Base-by-base conservation (phyloP, 73 alveolate species). In the Paramecium primaurelia region DNA sequence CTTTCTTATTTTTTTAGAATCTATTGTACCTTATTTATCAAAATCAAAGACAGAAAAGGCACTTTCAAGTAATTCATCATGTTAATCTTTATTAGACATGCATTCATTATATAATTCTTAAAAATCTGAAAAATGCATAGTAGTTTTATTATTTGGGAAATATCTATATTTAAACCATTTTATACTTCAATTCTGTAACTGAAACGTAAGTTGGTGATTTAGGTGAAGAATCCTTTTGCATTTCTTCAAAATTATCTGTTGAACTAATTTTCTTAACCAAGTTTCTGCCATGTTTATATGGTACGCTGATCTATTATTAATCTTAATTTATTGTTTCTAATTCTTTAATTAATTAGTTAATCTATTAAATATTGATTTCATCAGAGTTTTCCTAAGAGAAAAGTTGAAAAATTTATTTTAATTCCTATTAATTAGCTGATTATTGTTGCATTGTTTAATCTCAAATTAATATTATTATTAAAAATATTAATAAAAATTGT, bases 81-180 rank as follows among this genome's bases (percentile, higher is more conserved):
- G 59, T 3, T 64, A 54, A 26, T 87, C 93, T 40, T 87, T 87
- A 25, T 87, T 60, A 26, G 59, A 20, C 47, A 87, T 87, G 8
- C 93, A 87, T 68, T 87, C 93, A 68, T 87, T 87, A 69, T 59
- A 87, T 42, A 38, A 32, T 42, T 73, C 77, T 36, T 80, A 68
- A 87, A 87, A 87, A 64, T 87, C 93, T 20, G 71, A 58, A 64
- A 87, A 87, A 25, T 87, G 59, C 40, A 87, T 59, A 26, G 75
- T 38, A 14, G 89, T 87, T 40, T 87, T 87, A 18, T 87, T 87
- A 40, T 64, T 87, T 5, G 89, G 93, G 44, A 87, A 68, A 64
- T 64, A 64, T 64, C 84, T 64, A 28, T 25, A 64, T 64, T 32
- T 64, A 73, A 73, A 12, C 11, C 14, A 54, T 64, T 25, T 26